Percentiles rank a stretch among this genome's conserved stretches.
These are phyloP conservation scores for Pichia cephalocereana DNA, from an alignment of 805 yeast genomes.

Conservation along the genomic window DNA sequence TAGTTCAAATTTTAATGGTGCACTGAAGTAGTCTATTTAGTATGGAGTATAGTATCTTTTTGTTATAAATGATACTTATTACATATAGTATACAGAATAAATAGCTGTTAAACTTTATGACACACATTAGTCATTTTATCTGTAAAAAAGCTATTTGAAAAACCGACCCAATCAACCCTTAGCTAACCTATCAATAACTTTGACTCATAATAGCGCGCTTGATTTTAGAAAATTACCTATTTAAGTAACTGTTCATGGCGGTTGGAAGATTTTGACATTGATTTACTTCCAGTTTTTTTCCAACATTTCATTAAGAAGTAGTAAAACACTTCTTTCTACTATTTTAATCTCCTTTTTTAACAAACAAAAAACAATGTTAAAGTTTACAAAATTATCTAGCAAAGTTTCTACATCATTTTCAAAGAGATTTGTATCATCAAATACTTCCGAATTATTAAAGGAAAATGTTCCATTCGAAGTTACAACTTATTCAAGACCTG, in stretches of 20 bases:
- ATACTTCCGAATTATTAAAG: constrained; percentile 23
- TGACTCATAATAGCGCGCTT: constrained; percentile 4
- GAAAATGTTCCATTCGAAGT: constrained; percentile 40
- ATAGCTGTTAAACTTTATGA: too few relatives aligned
- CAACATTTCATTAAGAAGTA: not conserved
- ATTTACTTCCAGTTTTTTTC: not conserved
- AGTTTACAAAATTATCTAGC: constrained; percentile 6
- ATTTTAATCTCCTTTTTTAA: not conserved
- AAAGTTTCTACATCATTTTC: constrained; percentile 3
- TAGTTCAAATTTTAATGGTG: not conserved
- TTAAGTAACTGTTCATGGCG: not conserved
- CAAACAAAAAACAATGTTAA: constrained; percentile 1
- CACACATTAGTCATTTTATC: too few relatives aligned
- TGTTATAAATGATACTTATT: too few relatives aligned
- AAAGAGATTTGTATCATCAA: constrained; percentile 14
- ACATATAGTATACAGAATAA: too few relatives aligned
- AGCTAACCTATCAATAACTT: too few relatives aligned
- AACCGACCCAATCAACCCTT: too few relatives aligned
- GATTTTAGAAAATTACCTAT: not conserved
- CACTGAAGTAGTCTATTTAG: not conserved
- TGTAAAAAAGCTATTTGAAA: too few relatives aligned
- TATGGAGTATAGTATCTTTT: too few relatives aligned
- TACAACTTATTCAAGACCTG: constrained; percentile 75
- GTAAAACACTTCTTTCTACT: not conserved
- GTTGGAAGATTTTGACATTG: not conserved